Evolutionary conservation across 805 yeast genomes (phyloP), one percentile per base, ranked within the genome.

Genomic region (Yarrowia sp.): DNA sequence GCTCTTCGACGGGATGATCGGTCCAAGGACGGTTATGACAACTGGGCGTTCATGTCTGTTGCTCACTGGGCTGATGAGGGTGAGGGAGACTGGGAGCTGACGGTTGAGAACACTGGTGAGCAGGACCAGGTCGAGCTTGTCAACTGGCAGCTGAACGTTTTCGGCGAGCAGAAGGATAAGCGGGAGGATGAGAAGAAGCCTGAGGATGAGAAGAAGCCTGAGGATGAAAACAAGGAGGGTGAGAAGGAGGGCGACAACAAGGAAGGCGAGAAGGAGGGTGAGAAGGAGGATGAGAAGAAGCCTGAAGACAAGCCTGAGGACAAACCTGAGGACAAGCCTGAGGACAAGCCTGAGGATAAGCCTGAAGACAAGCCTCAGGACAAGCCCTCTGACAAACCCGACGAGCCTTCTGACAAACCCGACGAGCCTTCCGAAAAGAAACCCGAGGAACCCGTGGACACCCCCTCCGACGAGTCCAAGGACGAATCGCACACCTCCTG

Each of bases 1-100:
- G 84, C 87, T 32, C 82, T 82, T 19, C 84, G 99, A 73, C 79
- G 79, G 8, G 72, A 78, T 19, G 99, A 95, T 77, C 72, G 69
- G 9, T 82, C 87, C 7, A 71, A 73, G 1, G 80, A 76, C 0
- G 97, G 97, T 0, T 89, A 91, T 72, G 73, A 76, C 5, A 82
- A 89, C 72, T 95, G 99, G 99, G 90, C 91, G 1, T 95, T 95
- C 75, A 91, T 93, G 91, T 85, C 94, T 11, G 98, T 95, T n/a
- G 98, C 97, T 0, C 98, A 95, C 77, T 95, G 98, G 98, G 97
- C 97, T 48, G 93, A 89, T 73, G 61, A 75, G 2, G 94, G 93
- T 2, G 78, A 78, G 35, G 99, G 99, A 11, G 86, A 84, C 5
- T 95, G 99, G 99, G 86, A 78, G 45, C 73, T 95, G 19, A 86